Conservation (phyloP, 1,139 yeast genomes). For the Blastobotrys serpentis region DNA sequence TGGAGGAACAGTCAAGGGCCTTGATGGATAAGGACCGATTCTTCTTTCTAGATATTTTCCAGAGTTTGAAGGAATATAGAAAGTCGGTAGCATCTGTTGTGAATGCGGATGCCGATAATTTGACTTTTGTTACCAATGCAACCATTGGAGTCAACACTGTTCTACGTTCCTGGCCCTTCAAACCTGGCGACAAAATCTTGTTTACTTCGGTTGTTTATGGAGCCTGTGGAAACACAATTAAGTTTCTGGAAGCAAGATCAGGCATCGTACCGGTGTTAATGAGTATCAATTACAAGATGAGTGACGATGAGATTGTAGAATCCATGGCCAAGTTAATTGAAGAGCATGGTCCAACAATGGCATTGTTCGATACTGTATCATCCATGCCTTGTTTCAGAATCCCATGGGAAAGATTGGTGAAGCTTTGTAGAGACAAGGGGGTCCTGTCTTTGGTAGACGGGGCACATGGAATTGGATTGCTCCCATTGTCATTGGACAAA, state of each 20-base stretch:
- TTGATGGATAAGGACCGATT: constrained; percentile 47
- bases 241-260: constrained; percentile 44
- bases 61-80: constrained; percentile 38
- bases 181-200: constrained; percentile 55
- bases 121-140: constrained; percentile 58
- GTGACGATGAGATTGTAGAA: constrained; percentile 48
- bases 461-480: constrained; percentile 66
- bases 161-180: constrained; percentile 53
- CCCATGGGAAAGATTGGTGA: constrained; percentile 54
- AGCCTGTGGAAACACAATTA: constrained; percentile 55
- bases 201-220: constrained; percentile 56
- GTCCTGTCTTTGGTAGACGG: constrained; percentile 66
- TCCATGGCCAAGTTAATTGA: constrained; percentile 20
- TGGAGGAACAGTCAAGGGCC: constrained; percentile 30
- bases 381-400: constrained; percentile 64
- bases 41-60: constrained; percentile 32
- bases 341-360: constrained; percentile 41
- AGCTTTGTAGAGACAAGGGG: constrained; percentile 48
- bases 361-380: constrained; percentile 59
- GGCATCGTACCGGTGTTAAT: constrained; percentile 51
- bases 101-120: constrained; percentile 44
- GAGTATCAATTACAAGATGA: constrained; percentile 50
- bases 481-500: constrained; percentile 47
- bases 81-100: constrained; percentile 43
- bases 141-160: constrained; percentile 62